Evolutionary conservation across 768 basidiomycete genomes (phyloP).

Genomic region (Hortiboletus campestris): DNA sequence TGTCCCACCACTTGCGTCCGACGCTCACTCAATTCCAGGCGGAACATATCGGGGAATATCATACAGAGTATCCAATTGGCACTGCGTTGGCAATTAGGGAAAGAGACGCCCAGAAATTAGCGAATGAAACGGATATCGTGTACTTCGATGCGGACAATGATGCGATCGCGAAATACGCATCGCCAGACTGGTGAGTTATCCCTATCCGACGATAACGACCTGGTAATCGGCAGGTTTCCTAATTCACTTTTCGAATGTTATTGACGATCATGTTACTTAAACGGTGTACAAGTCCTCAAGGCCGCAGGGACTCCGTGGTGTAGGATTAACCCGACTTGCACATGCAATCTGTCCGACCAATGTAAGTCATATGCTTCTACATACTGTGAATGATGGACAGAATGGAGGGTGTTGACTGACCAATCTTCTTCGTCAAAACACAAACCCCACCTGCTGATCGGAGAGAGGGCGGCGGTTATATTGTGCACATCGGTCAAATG

Average conservation of each 20-base stretch:
- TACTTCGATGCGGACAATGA: background rate
- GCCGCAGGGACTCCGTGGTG: slow-evolving; percentile 10
- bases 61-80: slow-evolving; percentile 26
- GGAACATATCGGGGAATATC: slow-evolving; percentile 3
- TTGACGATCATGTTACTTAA: background rate
- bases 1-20: no score
- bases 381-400: no score
- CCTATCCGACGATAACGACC: background rate
- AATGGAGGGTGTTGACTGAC: no score
- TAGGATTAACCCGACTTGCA: background rate
- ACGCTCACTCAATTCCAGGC: no score
- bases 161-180: background rate
- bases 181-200: background rate
- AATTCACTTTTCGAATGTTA: background rate
- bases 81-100: slow-evolving; percentile 21
- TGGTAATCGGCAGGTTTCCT: background rate
- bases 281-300: slow-evolving; percentile 10
- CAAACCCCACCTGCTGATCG: no score
- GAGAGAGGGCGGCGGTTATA: no score
- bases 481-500: no score
- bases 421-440: no score
- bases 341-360: no score
- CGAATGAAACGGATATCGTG: background rate
- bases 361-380: no score
- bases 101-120: background rate